Evolutionary conservation across 345 rosid species (phyloP), one percentile per base, ranked within the genome.

Genomic region (Lepidium aucheri): DNA sequence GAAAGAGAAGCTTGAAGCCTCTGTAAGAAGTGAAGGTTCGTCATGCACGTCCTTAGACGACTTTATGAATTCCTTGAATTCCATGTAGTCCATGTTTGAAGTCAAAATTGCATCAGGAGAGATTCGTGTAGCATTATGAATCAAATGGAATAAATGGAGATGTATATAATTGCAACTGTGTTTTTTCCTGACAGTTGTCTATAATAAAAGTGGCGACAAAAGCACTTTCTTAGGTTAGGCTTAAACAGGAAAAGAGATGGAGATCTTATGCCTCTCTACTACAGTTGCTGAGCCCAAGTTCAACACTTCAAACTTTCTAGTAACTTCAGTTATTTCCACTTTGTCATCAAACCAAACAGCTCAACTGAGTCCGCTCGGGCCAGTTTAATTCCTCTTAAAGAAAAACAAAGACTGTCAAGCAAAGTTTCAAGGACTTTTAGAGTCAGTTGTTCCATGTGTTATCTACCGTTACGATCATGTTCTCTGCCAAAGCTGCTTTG

Each of bases 1-100:
- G 67, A 77, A 80, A 46, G 73, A 71, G 50, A 74, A 60, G 52
- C 26, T 77, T 0, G 35, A 63, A 63, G 39, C 50, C 47, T 51
- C 67, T 15, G 63, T 38, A 3, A 30, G 43, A 28, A 56, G 33
- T 28, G 73, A 60, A 30, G 79, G 79, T 18, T 53, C 69, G 8
- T 74, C 81, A 39, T 58, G 53, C 43, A 67, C 34, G 42, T 77
- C 77, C 43, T 14, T 60, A 26, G 60, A 66, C 2, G 5, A 58
- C 32, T 64, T 75, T 28, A 68, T 50, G 14, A 52, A 36, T 7
- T 58, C 59, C 38, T 49, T 75, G 50, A 63, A 53, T 4, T 35
- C 7, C 36, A 15, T 38, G 35, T 36, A 56, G 38, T 45, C 14
- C 8, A 35, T 35, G 15, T 13, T 56, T 11, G 16, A 47, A 43